Conservation (phyloP, 345 rosid genomes). For the Moringa oleifera region DNA sequence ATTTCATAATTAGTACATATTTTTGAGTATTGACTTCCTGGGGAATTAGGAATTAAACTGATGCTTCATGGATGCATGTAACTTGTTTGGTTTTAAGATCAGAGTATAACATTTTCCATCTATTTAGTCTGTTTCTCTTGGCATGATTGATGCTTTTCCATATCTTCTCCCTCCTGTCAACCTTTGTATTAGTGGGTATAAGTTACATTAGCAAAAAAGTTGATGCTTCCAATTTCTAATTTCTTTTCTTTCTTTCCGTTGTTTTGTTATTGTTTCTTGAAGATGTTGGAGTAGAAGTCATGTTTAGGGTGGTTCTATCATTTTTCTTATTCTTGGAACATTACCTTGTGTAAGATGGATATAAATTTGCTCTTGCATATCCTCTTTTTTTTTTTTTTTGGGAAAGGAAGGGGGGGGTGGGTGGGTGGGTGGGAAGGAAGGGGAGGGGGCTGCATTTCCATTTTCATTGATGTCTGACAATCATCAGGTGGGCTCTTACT, state of each 20-base stretch:
- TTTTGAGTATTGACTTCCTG: background rate
- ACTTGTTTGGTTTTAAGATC: background rate
- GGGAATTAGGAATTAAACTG: background rate
- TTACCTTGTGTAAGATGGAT: slow-evolving; percentile 2
- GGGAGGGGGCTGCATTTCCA: slow-evolving; percentile 11
- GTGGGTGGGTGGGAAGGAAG: too few species aligned
- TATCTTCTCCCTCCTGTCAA: background rate
- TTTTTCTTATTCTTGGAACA: slow-evolving; percentile 2
- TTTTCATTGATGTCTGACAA: slow-evolving; percentile 14
- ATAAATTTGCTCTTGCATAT: slow-evolving; percentile 3
- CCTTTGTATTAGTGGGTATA: too few species aligned
- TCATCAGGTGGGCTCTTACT: slow-evolving; percentile 92
- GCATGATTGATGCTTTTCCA: background rate
- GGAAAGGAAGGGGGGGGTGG: too few species aligned
- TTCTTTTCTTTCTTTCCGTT: too few species aligned
- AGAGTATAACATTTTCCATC: background rate
- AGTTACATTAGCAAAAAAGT: too few species aligned
- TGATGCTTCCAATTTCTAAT: too few species aligned
- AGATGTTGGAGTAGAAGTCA: background rate
- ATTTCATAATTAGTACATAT: slow-evolving; percentile 1
- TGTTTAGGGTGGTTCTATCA: too few species aligned
- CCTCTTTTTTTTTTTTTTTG: slow-evolving; percentile 2
- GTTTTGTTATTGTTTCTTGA: background rate
- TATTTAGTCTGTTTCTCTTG: background rate
- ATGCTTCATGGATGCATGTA: background rate